phyloP scores from a whole-genome alignment of 768 basidiomycete species.

The Kwoniella mangroviensis region DNA sequence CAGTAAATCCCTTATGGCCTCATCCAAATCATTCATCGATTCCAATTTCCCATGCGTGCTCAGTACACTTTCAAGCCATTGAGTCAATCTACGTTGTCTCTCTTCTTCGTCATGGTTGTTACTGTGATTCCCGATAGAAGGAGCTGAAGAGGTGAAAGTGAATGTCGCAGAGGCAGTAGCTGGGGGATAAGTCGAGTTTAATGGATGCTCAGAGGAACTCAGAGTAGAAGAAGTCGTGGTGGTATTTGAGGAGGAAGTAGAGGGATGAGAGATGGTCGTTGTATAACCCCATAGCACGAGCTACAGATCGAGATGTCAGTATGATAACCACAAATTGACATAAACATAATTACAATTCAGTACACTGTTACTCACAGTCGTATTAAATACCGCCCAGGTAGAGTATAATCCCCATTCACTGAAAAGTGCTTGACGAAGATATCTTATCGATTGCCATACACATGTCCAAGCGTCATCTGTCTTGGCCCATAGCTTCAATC shows the following conservation, averaged over 20 bases:
- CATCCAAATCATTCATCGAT: neutral
- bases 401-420: slow-evolving; percentile 46
- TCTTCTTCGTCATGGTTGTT: neutral
- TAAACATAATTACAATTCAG: too few species aligned
- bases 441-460: slow-evolving; percentile 46
- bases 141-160: neutral
- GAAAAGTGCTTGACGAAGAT: slow-evolving; percentile 37
- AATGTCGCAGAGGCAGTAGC: neutral
- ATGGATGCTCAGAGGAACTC: neutral
- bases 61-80: slow-evolving; percentile 15
- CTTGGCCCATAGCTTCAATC: slow-evolving; percentile 43
- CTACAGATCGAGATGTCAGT: neutral
- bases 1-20: slow-evolving; percentile 8
- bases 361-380: slow-evolving; percentile 31
- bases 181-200: neutral
- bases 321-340: too few species aligned
- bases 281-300: slow-evolving; percentile 32
- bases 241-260: slow-evolving; percentile 6
- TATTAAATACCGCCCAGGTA: slow-evolving; percentile 41
- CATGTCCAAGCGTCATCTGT: slow-evolving; percentile 50
- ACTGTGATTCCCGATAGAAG: neutral
- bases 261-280: neutral
- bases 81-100: slow-evolving; percentile 13
- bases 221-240: neutral
- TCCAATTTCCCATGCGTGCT: slow-evolving; percentile 14